These are phyloP conservation scores for Dactylella cylindrospora DNA, from an alignment of 2,329 filamentous ascomycete species.

Conservation along the genomic window DNA sequence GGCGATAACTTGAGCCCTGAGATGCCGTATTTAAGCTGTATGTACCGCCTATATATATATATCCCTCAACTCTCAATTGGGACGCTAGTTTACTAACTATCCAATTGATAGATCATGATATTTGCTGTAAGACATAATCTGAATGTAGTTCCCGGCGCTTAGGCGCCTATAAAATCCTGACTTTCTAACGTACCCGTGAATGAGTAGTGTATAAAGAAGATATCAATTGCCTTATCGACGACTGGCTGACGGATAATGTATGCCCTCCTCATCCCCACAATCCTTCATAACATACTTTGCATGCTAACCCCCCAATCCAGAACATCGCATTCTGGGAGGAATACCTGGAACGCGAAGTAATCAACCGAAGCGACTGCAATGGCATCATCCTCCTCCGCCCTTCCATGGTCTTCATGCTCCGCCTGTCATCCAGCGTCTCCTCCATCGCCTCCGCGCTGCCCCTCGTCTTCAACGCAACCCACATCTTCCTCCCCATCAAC, in stretches of 20 bases:
- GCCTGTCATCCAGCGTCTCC: conserved; percentile 12
- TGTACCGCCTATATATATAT: conserved; percentile 51
- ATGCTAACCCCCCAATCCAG: conserved; percentile 55
- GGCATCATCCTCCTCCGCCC: conserved; percentile 88
- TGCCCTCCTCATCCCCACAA: conserved; percentile 50
- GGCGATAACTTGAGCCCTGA: conserved; percentile 55
- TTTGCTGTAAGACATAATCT: conserved; percentile 58
- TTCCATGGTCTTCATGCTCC: conserved; percentile 71
- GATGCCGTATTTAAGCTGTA: conserved; percentile 70
- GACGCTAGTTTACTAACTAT: conserved; percentile 3
- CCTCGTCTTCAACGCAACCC: conserved; percentile 78
- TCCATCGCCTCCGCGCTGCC: conserved; percentile 62
- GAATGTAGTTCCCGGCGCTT: conserved; percentile 47
- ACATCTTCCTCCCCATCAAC: conserved; percentile 95
- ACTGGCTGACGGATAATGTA: conserved; percentile 97
- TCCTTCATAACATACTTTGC: neutral
- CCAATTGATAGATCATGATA: conserved; percentile 61
- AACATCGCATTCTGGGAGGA: conserved; percentile 99
- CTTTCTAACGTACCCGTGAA: conserved; percentile 24
- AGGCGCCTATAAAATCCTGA: conserved; percentile 8
- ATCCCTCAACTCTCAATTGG: neutral
- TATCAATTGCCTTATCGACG: conserved; percentile 80
- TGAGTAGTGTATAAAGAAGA: conserved; percentile 79
- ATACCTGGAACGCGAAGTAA: conserved; percentile 86
- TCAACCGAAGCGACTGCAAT: conserved; percentile 75